phyloP scores from a whole-genome alignment of 164 flowering plant species.

The Platanus orientalis region DNA sequence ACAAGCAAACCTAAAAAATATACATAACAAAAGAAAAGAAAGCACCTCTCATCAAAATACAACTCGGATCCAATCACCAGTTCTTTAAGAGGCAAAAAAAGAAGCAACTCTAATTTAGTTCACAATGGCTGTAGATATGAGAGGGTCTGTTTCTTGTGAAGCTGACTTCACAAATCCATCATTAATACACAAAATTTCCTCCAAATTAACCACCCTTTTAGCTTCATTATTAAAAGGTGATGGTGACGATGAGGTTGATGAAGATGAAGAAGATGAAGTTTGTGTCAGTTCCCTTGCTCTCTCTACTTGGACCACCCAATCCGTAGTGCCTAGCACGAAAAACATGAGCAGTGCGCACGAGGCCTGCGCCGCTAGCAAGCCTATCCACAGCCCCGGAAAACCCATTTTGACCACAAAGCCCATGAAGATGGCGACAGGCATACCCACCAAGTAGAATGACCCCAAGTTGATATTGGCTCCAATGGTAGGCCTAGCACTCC shows the following conservation, averaged over 20 bases:
- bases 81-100: constrained; percentile 2
- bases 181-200: constrained; percentile 21
- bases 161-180: too few species aligned
- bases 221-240: not conserved
- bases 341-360: constrained; percentile 27
- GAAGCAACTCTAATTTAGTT: constrained; percentile 10
- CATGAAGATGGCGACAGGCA: constrained; percentile 28
- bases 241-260: not conserved
- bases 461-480: constrained; percentile 33
- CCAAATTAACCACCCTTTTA: constrained; percentile 12
- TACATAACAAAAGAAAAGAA: too few species aligned
- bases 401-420: constrained; percentile 19
- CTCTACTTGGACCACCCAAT: constrained; percentile 24
- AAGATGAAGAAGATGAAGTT: too few species aligned
- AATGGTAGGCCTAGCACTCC: constrained; percentile 23
- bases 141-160: constrained; percentile 70
- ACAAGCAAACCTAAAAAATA: too few species aligned
- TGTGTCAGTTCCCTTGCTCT: constrained; percentile 23
- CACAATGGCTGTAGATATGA: constrained; percentile 24
- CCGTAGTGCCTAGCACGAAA: constrained; percentile 16
- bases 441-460: constrained; percentile 28
- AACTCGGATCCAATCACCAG: too few species aligned
- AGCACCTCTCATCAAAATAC: too few species aligned
- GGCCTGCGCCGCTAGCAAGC: constrained; percentile 28
- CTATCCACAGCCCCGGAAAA: constrained; percentile 29